These are phyloP conservation scores for Aspergillus campestris DNA, from an alignment of 495 filamentous ascomycete genomes.

Conservation along the genomic window DNA sequence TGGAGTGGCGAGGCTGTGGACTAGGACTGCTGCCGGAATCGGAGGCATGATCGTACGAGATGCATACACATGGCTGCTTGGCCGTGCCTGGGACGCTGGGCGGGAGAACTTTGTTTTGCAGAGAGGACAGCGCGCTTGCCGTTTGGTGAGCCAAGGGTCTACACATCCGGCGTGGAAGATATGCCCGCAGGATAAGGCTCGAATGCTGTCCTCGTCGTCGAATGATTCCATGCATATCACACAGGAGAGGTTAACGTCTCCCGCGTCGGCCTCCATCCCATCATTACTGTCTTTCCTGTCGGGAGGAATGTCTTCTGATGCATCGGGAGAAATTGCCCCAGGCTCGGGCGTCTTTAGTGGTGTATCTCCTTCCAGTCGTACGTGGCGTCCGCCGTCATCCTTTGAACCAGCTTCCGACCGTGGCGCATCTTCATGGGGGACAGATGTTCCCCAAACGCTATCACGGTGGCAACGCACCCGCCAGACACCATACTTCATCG, in stretches of 20 bases:
- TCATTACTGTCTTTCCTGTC: conserved; percentile 2
- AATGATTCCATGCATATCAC: conserved; percentile 86
- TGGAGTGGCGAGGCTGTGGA: too few species aligned
- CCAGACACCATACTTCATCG: conserved; percentile 85
- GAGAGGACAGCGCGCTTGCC: conserved; percentile 90
- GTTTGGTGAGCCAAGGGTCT: conserved; percentile 90
- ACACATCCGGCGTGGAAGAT: conserved; percentile 93
- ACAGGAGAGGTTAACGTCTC: conserved; percentile 54
- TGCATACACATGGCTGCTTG: too few species aligned
- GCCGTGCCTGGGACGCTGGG: background rate
- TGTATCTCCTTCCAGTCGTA: background rate
- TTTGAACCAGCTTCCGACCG: too few species aligned
- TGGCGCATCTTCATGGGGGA: too few species aligned
- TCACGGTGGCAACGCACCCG: conserved; percentile 30
- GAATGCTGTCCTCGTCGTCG: conserved; percentile 79
- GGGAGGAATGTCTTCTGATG: background rate
- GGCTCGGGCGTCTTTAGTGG: background rate
- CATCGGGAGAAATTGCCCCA: background rate
- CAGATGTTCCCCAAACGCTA: too few species aligned
- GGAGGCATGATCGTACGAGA: background rate
- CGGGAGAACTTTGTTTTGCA: conserved; percentile 59
- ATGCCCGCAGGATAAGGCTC: conserved; percentile 85
- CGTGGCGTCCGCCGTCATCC: too few species aligned
- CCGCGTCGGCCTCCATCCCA: conserved; percentile 61
- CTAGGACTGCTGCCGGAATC: too few species aligned